phyloP scores from a whole-genome alignment of 176 grass and related monocot genomes.

The Metroxylon sagu region DNA sequence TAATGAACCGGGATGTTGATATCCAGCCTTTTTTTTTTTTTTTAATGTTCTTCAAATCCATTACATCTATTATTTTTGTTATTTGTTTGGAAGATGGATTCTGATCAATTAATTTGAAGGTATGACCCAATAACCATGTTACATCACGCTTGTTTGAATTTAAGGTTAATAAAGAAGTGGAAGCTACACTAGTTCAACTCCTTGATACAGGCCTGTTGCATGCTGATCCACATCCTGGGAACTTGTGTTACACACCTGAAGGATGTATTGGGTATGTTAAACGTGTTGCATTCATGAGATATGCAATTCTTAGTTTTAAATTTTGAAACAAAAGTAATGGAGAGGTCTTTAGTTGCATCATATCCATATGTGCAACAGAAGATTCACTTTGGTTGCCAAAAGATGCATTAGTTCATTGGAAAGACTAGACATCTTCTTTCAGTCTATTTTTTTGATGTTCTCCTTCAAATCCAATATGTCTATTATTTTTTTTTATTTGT shows the following conservation, averaged over 20 bases:
- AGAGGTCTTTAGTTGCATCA: no score
- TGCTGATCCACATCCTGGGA: slow-evolving; percentile 92
- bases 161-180: slow-evolving; percentile 91
- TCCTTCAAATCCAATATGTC: no score
- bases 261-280: slow-evolving; percentile 61
- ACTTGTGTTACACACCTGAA: slow-evolving; percentile 82
- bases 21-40: no score
- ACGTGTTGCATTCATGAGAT: slow-evolving; percentile 9
- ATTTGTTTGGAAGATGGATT: no score
- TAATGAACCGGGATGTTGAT: no score
- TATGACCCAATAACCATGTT: neutral
- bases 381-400: no score
- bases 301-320: slow-evolving; percentile 8
- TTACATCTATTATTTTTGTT: no score
- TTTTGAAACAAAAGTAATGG: neutral
- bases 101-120: no score
- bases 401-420: neutral
- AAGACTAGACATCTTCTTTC: neutral
- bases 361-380: no score
- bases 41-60: no score
- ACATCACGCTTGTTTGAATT: slow-evolving; percentile 3
- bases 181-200: slow-evolving; percentile 77
- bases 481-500: no score
- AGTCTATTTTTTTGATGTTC: no score
- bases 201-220: slow-evolving; percentile 94